Conservation (phyloP, 164 flowering plant genomes). For the Tetrastigma voinierianum region DNA sequence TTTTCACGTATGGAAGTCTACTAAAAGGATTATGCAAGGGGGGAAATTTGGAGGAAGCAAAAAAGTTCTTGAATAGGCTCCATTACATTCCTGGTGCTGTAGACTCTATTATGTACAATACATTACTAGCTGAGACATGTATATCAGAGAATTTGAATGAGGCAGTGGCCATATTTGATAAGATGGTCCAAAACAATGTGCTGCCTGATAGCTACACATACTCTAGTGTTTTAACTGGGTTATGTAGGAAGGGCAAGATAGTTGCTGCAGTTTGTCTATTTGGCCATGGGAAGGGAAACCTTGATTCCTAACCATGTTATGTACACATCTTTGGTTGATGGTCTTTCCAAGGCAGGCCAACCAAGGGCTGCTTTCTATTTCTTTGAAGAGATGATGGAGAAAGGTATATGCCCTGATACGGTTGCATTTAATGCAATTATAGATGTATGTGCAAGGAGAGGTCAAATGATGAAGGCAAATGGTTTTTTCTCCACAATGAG, state of each 20-base stretch:
- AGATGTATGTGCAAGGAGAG: slow-evolving; percentile 62
- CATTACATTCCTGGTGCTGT: slow-evolving; percentile 46
- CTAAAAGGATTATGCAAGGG: slow-evolving; percentile 72
- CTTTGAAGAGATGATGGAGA: slow-evolving; percentile 48
- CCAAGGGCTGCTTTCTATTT: slow-evolving; percentile 53
- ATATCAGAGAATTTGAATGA: slow-evolving; percentile 47
- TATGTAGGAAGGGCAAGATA: slow-evolving; percentile 52
- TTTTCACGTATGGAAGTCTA: slow-evolving; percentile 55
- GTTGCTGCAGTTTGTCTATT: slow-evolving; percentile 57
- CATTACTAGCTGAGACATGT: slow-evolving; percentile 46
- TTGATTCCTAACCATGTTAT: slow-evolving; percentile 36
- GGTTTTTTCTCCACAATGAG: slow-evolving; percentile 31
- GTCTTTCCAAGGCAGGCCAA: slow-evolving; percentile 63
- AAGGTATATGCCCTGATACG: slow-evolving; percentile 47
- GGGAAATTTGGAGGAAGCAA: slow-evolving; percentile 49
- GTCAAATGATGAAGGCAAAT: slow-evolving; percentile 40
- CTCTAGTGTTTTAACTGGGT: slow-evolving; percentile 54
- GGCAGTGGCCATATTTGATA: slow-evolving; percentile 42
- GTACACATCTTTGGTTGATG: slow-evolving; percentile 58
- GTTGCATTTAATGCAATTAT: slow-evolving; percentile 46
- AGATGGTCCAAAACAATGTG: slow-evolving; percentile 54
- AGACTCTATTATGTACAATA: slow-evolving; percentile 59
- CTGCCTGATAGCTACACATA: slow-evolving; percentile 68
- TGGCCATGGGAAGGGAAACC: slow-evolving; percentile 27
- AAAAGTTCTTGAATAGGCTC: slow-evolving; percentile 40